A percentile compares a stretch with the other conserved stretches of the same genome.
phyloP scores from a whole-genome alignment of 495 filamentous ascomycete genomes.

The Annulohypoxylon bovei region DNA sequence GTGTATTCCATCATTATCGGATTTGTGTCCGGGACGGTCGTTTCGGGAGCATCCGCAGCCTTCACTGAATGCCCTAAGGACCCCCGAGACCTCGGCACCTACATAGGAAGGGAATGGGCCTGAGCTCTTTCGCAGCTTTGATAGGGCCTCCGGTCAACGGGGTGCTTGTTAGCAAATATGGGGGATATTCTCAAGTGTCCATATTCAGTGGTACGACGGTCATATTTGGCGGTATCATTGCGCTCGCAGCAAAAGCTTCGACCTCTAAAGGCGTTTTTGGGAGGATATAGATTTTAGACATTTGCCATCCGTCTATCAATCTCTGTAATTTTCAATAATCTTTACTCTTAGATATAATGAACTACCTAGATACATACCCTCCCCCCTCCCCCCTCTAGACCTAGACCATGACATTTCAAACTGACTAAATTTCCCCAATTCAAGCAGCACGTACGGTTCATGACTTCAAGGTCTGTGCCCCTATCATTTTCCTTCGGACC shows the following conservation, averaged over 20 bases:
- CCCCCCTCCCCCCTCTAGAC: neutral
- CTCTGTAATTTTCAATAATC: neutral
- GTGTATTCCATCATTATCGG: constrained; percentile 56
- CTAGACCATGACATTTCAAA: neutral
- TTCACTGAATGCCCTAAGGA: constrained; percentile 55
- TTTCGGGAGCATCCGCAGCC: constrained; percentile 56
- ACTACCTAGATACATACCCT: neutral
- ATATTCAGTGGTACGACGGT: constrained; percentile 58
- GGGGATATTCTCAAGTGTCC: constrained; percentile 51
- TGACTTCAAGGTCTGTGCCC: neutral
- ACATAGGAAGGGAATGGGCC: constrained; percentile 63
- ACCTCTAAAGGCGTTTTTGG: constrained; percentile 27
- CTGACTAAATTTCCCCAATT: neutral
- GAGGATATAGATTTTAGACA: constrained; percentile 7
- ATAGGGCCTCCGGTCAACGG: constrained; percentile 66
- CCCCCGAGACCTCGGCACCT: constrained; percentile 61
- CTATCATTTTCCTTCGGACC: neutral
- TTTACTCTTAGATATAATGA: constrained; percentile 1
- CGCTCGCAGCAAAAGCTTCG: constrained; percentile 15
- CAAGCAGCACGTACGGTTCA: neutral
- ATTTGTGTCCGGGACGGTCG: constrained; percentile 57
- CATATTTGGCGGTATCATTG: constrained; percentile 14
- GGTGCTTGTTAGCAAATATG: constrained; percentile 54
- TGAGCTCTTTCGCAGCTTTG: constrained; percentile 55
- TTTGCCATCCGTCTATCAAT: neutral